These are phyloP conservation scores for Crithidia bombi DNA, from an alignment of 208 protist genomes.

Conservation along the genomic window DNA sequence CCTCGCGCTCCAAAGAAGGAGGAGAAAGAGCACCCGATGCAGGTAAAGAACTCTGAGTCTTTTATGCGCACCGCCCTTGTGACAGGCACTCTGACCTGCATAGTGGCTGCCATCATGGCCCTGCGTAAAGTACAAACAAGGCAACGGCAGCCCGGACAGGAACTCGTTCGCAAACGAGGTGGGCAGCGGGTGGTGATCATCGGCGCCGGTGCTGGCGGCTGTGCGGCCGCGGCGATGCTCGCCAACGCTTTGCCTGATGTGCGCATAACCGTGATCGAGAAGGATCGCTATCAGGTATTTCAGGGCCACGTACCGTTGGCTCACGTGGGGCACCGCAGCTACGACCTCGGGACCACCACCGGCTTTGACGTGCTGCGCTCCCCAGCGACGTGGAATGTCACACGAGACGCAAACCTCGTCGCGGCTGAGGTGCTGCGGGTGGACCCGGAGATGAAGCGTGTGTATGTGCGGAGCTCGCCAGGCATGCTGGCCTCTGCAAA, in stretches of 20 bases:
- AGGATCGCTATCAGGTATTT: slow-evolving; percentile 66
- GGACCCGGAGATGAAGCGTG: slow-evolving; percentile 46
- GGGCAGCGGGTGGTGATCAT: slow-evolving; percentile 77
- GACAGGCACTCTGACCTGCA: slow-evolving; percentile 39
- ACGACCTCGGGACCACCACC: slow-evolving; percentile 82
- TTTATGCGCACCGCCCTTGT: slow-evolving; percentile 45
- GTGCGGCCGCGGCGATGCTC: slow-evolving; percentile 64
- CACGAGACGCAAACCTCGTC: slow-evolving; percentile 73
- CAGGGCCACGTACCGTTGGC: slow-evolving; percentile 67
- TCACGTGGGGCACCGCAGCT: slow-evolving; percentile 87
- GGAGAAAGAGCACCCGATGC: slow-evolving; percentile 54
- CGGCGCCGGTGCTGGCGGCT: slow-evolving; percentile 69
- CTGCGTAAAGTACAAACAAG: slow-evolving; percentile 53
- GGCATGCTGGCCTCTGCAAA: slow-evolving; percentile 21
- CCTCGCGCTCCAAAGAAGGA: slow-evolving; percentile 40
- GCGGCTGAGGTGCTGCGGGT: slow-evolving; percentile 63
- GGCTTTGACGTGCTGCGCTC: slow-evolving; percentile 73
- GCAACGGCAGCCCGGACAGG: slow-evolving; percentile 36
- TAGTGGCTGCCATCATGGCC: slow-evolving; percentile 37
- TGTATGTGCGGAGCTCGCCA: slow-evolving; percentile 48
- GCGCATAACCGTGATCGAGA: slow-evolving; percentile 84
- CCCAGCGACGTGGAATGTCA: slow-evolving; percentile 80
- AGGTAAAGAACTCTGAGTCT: slow-evolving; percentile 53
- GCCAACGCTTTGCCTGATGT: slow-evolving; percentile 50
- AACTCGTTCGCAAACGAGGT: slow-evolving; percentile 33